Conservation (phyloP, 306 rosid genomes). For the Pachyrhizus erosus region DNA sequence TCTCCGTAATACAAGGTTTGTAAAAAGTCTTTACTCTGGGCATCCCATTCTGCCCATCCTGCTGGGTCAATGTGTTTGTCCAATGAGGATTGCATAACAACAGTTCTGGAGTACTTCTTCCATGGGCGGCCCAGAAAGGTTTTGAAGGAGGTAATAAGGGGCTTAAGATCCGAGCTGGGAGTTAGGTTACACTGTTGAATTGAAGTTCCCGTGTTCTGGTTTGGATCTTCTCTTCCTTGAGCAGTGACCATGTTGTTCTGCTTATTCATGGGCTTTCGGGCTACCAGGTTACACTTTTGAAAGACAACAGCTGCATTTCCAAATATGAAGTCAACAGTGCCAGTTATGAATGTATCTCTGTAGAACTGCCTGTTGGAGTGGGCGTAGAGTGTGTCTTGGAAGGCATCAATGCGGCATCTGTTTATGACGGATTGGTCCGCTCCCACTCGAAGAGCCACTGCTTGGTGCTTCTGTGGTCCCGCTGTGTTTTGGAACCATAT, state of each 20-base stretch:
- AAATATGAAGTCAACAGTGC: constrained; percentile 74
- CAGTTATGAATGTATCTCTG: constrained; percentile 61
- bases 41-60: constrained; percentile 70
- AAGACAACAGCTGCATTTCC: constrained; percentile 76
- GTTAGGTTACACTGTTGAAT: constrained; percentile 56
- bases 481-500: constrained; percentile 70
- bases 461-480: constrained; percentile 72
- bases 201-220: constrained; percentile 68
- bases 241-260: constrained; percentile 76
- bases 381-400: constrained; percentile 72
- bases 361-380: constrained; percentile 73
- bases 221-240: constrained; percentile 68
- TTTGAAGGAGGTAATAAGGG: constrained; percentile 47
- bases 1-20: constrained; percentile 68
- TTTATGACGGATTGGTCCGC: constrained; percentile 64
- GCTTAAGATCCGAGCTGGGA: constrained; percentile 63
- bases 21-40: constrained; percentile 41
- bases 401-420: constrained; percentile 67
- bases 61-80: constrained; percentile 58
- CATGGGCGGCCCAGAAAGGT: constrained; percentile 71
- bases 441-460: constrained; percentile 70
- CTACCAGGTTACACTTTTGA: constrained; percentile 61
- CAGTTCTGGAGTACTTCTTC: constrained; percentile 70
- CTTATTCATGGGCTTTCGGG: constrained; percentile 64
- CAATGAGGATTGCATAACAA: constrained; percentile 64